Base-by-base conservation (phyloP, 768 basidiomycete species). In the Russula emetica region DNA sequence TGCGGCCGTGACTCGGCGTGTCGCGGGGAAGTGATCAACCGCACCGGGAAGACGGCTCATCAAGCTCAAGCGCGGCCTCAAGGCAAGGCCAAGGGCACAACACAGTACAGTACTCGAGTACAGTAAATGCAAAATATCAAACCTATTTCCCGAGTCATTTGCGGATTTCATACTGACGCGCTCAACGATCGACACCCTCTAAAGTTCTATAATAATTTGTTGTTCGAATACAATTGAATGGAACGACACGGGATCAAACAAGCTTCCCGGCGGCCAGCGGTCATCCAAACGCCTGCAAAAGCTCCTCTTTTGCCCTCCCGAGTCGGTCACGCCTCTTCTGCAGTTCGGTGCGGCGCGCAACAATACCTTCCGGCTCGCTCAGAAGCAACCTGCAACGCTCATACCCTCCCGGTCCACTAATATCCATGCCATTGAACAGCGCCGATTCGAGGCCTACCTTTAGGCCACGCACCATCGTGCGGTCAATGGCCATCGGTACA, bases 401-500 rank as follows among this genome's bases (percentile, higher is more conserved):
- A 5, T 71, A 67, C 0, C 78, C 84, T 3, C 81, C 76, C 0
- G 73, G 64, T 0, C 80, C 79, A 16, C 80, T 79, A 49, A 87
- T 74, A 0, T 77, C 77, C 0, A 89, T 77, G 0, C 79, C 81
- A 0, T 71, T 69, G 42, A 76, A 77, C 0, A 89, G 72, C 0
- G 71, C 75, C 6, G 67, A 68, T 2, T 83, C 72, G 6, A 87
- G 71, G 61, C 78, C 78, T 24, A 30, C 40, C n/a, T 22, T 49
- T 5, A 83, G 61, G 0, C 84, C 85, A 8, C 77, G 78, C 14
- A 85, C 76, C 24, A 85, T 78, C 32, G 81, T 79, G 45, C 77
- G 69, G 65, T 87, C 85, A 60, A 87, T 82, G 5, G 81, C 78
- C 47, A 81, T 73, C 5, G 85, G 83, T 3, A 87, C 70, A 53